A percentile compares a stretch with the other conserved stretches of the same genome.
These are phyloP conservation scores for Chionographis japonica DNA, from an alignment of 106 monocot species.

Conservation along the genomic window DNA sequence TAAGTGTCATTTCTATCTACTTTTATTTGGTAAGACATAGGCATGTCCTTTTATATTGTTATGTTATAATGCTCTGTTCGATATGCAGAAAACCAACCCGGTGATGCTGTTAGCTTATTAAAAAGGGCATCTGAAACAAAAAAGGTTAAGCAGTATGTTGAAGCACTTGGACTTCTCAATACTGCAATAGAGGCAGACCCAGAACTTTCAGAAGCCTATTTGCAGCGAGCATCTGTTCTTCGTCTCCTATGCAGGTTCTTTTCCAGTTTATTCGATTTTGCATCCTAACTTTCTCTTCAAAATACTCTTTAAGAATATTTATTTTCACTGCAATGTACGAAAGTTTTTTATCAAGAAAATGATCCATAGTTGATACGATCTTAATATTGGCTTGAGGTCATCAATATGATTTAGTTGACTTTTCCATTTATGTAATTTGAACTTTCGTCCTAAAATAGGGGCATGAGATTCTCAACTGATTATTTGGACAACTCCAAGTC, in stretches of 20 bases:
- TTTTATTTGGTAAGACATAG: neutral
- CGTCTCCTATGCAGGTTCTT: constrained; percentile 75
- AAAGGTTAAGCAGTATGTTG: constrained; percentile 45
- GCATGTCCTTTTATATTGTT: no score
- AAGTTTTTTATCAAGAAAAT: no score
- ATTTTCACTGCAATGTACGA: no score
- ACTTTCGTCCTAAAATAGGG: no score
- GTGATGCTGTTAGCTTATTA: constrained; percentile 46
- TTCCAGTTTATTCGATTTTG: neutral
- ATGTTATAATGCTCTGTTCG: neutral
- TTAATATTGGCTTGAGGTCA: no score
- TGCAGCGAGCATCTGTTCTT: constrained; percentile 60
- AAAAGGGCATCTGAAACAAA: constrained; percentile 57
- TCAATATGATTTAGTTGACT: no score
- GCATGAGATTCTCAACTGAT: no score
- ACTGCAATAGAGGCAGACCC: constrained; percentile 62
- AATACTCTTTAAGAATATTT: no score
- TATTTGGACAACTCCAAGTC: no score
- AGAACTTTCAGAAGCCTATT: constrained; percentile 67
- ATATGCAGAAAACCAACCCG: constrained; percentile 40
- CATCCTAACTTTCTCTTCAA: no score
- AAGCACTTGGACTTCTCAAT: constrained; percentile 66
- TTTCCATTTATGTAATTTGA: no score
- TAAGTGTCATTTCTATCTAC: neutral
- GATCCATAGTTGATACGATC: no score